Evolutionary conservation across 305 asterid genomes (phyloP).

Genomic region (Solanum hybrid): DNA sequence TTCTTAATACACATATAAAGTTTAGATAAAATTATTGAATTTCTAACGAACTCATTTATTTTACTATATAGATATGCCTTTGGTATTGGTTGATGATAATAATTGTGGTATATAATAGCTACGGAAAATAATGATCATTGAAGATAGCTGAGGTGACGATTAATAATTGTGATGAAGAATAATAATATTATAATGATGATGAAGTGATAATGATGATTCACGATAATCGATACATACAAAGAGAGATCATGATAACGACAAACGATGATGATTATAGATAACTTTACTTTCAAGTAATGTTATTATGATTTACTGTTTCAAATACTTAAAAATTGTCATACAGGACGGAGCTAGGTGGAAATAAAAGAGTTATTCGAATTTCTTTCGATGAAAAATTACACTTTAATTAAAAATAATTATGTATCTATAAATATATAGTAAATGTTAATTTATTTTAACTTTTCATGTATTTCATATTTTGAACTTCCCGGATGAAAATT

Average conservation of each 20-base stretch:
- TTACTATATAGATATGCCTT: background rate
- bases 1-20: no score
- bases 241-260: background rate
- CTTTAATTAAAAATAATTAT: no score
- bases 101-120: background rate
- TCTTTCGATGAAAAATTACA: background rate
- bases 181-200: no score
- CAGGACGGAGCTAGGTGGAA: background rate
- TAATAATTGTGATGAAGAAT: background rate
- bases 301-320: no score
- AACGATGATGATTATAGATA: background rate
- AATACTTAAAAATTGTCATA: background rate
- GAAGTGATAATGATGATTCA: no score
- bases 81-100: background rate
- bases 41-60: no score
- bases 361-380: no score
- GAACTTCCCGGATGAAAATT: background rate
- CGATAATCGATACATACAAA: background rate
- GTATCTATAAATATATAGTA: no score
- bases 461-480: background rate
- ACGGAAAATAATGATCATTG: background rate
- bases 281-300: background rate
- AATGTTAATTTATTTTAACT: background rate
- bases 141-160: background rate
- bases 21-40: background rate